Base-by-base conservation (phyloP, 306 rosid genomes). In the Mimosa bimucronata region DNA sequence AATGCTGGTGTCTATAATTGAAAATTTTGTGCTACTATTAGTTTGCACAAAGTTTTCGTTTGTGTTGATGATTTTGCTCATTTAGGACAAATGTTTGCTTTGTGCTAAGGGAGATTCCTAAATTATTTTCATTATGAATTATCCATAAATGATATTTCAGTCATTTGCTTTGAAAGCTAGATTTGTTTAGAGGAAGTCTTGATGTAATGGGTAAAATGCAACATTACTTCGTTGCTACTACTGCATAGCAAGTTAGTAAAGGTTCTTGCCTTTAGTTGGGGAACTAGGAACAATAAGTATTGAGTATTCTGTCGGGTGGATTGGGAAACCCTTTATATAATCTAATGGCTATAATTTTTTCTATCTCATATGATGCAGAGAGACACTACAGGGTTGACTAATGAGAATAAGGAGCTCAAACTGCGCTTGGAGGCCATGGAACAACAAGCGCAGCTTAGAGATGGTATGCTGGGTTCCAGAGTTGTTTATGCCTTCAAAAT, bases 381-480 rank as follows among this genome's bases (percentile, higher is more conserved):
- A 81, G 98, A 95, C 86, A 92, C 98, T 23, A 42, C 93, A 48
- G 94, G 85, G 15, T 80, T 95, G 82, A 83, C 88, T 73, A 1
- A 84, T 61, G 92, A 95, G 83, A 93, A 95, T 67, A 95, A 90
- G 88, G 99, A 91, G 87, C 98, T 95, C 78, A 95, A 93, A 79
- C 72, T 95, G 81, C 91, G 92, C 50, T 66, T 95, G 79, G 97
- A 95, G 73, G 92, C 98, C 69, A 82, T 95, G 87, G 94, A 93
- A 75, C 99, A 90, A 71, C 96, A 95, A 75, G 96, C 99, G 38
- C 88, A 91, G 18, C 98, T 95, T 44, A 88, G 98, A 86, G 99
- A 95, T 77, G 99, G 99, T 92, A 84, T 65, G 83, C 53, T 41
- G 77, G 46, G 21, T 73, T 76, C 60, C 72, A 67, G 52, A 28